phyloP scores from a whole-genome alignment of 306 rosid genomes.

The Rosa persica region DNA sequence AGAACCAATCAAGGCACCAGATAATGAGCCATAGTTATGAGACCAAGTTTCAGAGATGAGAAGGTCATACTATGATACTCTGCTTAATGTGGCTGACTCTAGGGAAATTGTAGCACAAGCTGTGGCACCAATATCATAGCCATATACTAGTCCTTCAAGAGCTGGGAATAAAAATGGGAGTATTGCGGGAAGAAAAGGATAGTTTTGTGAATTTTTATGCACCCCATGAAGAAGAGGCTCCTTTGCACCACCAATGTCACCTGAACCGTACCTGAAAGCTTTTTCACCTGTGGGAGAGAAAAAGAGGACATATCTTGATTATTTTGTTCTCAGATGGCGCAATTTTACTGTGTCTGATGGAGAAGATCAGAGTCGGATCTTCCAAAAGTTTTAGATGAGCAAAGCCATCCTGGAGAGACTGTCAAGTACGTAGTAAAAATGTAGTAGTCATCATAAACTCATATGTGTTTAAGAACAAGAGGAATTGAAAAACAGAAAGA shows the following conservation, averaged over 20 bases:
- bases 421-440: too few relatives aligned
- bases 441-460: too few relatives aligned
- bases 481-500: too few relatives aligned
- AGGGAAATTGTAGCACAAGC: slow-evolving; percentile 77
- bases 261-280: background rate
- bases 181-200: background rate
- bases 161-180: slow-evolving; percentile 79
- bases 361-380: too few relatives aligned
- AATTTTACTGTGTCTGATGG: too few relatives aligned
- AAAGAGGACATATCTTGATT: too few relatives aligned
- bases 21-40: slow-evolving; percentile 85
- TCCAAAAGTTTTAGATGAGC: too few relatives aligned
- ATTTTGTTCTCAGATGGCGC: too few relatives aligned
- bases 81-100: slow-evolving; percentile 71
- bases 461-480: too few relatives aligned
- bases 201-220: background rate
- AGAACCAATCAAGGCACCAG: slow-evolving; percentile 94
- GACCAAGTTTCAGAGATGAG: slow-evolving; percentile 77
- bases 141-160: slow-evolving; percentile 81
- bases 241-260: background rate
- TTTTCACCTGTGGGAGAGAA: background rate
- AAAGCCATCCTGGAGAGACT: too few relatives aligned
- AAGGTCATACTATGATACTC: slow-evolving; percentile 75
- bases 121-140: slow-evolving; percentile 94
- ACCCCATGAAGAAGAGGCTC: background rate